A percentile compares a stretch with the other conserved stretches of the same genome.
Evolutionary conservation across 2,329 filamentous ascomycete genomes (phyloP).

Genomic region (Penicillium sp.): DNA sequence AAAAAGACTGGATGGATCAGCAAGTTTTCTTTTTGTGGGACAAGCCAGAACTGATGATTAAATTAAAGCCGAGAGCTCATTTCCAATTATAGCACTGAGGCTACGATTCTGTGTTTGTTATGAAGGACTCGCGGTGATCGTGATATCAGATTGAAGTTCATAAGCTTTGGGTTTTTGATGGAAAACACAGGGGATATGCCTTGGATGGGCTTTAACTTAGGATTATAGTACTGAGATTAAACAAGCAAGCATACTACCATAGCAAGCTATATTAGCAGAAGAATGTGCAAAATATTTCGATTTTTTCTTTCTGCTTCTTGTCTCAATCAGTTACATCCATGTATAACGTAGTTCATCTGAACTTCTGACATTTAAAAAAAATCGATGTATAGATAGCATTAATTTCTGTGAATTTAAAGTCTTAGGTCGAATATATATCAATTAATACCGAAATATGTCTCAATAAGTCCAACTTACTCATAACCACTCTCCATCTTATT

Average conservation of each 20-base stretch:
- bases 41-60: constrained; percentile 13
- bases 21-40: constrained; percentile 10
- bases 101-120: neutral
- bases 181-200: no score
- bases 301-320: neutral
- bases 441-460: neutral
- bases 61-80: constrained; percentile 1
- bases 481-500: neutral
- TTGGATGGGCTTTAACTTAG: no score
- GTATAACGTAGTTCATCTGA: neutral
- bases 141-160: neutral
- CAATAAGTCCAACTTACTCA: neutral
- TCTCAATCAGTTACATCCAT: neutral
- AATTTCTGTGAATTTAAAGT: neutral
- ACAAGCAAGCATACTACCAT: neutral
- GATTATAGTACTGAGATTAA: neutral
- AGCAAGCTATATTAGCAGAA: neutral
- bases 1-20: constrained; percentile 13
- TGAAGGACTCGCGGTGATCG: neutral
- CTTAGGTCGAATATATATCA: neutral
- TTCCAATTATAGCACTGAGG: neutral
- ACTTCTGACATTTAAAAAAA: neutral
- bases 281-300: neutral
- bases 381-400: neutral
- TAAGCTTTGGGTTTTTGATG: neutral